phyloP scores from a whole-genome alignment of 768 basidiomycete genomes.

The Boletus patriciae region DNA sequence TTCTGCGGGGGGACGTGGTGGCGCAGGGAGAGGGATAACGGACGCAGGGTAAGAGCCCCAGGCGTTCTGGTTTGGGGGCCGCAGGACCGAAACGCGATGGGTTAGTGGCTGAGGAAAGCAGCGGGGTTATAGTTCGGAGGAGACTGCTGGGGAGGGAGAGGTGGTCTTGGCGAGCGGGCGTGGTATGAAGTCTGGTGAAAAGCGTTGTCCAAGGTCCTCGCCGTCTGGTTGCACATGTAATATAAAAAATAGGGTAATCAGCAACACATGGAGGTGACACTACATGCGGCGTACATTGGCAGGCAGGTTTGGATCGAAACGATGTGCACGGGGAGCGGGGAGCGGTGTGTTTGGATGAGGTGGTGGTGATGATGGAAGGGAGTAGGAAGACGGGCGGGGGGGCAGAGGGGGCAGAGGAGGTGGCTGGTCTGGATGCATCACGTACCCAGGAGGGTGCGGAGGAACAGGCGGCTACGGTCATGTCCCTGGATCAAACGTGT shows the following conservation, averaged over 20 bases:
- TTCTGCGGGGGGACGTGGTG: conserved; percentile 24
- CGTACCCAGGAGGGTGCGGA: no score
- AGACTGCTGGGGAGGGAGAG: conserved; percentile 16
- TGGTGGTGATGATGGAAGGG: no score
- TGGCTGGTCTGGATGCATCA: no score
- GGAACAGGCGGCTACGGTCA: no score
- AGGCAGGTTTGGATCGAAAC: conserved; percentile 59
- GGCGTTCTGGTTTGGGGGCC: conserved; percentile 27
- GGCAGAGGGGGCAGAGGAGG: no score
- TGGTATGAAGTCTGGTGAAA: conserved; percentile 27
- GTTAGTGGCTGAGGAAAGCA: conserved; percentile 10
- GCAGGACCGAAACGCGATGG: no score
- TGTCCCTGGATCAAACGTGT: no score
- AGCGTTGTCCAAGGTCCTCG: conserved; percentile 54
- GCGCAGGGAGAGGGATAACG: conserved; percentile 19
- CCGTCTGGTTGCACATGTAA: conserved; percentile 53
- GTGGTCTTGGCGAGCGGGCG: conserved; percentile 28
- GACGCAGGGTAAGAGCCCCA: conserved; percentile 20
- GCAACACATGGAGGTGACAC: conserved; percentile 11
- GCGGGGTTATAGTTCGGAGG: conserved; percentile 16
- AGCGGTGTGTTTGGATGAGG: conserved; percentile 51
- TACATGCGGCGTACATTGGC: conserved; percentile 52
- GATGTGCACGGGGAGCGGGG: conserved; percentile 68
- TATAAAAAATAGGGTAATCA: conserved; percentile 22
- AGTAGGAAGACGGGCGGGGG: conserved; percentile 30